Evolutionary conservation across 2,329 filamentous ascomycete species (phyloP).

Genomic region (Aspergillus pseudoterreus): DNA sequence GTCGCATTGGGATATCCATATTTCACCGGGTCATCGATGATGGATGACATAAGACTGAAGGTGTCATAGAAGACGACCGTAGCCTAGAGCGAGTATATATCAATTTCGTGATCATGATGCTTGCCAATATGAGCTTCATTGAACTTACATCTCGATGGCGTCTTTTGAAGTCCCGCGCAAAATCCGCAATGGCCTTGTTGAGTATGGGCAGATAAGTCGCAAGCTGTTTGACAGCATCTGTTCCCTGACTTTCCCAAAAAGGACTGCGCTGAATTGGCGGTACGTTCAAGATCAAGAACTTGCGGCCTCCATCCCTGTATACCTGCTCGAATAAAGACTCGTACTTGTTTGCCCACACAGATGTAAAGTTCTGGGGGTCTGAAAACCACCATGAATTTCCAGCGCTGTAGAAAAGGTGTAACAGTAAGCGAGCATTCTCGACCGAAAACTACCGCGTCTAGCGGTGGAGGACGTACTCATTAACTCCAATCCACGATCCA

Average conservation of each 20-base stretch:
- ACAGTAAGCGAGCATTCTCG: background rate
- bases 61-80: background rate
- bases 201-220: background rate
- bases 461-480: background rate
- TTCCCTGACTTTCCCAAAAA: background rate
- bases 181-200: background rate
- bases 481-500: background rate
- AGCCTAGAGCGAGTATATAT: background rate
- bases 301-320: background rate
- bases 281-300: background rate
- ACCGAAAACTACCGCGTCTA: background rate
- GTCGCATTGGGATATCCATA: background rate
- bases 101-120: background rate
- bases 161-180: background rate
- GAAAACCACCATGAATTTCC: background rate
- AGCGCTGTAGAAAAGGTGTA: background rate
- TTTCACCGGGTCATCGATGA: background rate
- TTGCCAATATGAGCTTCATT: background rate
- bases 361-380: background rate
- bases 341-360: background rate
- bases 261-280: background rate
- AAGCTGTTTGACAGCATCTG: background rate
- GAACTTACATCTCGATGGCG: background rate
- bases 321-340: background rate
- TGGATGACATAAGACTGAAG: background rate